phyloP scores from a whole-genome alignment of 2,329 filamentous ascomycete species.

The Tolypocladium endophyticum region DNA sequence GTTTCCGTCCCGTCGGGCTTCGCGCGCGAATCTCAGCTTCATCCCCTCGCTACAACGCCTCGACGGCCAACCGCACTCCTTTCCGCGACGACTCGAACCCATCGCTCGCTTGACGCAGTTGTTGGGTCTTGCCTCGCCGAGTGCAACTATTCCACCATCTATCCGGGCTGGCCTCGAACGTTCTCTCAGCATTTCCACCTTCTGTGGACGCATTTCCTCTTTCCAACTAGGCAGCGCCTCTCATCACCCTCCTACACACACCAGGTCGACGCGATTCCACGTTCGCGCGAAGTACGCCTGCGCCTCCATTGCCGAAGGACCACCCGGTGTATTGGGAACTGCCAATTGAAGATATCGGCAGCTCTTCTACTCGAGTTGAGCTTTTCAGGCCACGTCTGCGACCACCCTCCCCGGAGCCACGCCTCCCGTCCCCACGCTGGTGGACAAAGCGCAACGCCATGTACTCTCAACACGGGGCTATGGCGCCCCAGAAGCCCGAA shows the following conservation, averaged over 20 bases:
- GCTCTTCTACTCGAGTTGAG: background rate
- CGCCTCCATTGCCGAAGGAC: background rate
- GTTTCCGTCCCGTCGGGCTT: slow-evolving; percentile 13
- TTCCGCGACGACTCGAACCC: slow-evolving; percentile 15
- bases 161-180: slow-evolving; percentile 39
- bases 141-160: slow-evolving; percentile 16
- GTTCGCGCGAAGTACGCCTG: background rate
- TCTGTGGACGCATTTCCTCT: background rate
- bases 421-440: slow-evolving; percentile 3
- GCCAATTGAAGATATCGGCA: slow-evolving; percentile 5
- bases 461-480: slow-evolving; percentile 76
- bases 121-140: slow-evolving; percentile 21
- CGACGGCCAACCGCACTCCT: slow-evolving; percentile 26
- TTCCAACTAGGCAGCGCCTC: slow-evolving; percentile 24
- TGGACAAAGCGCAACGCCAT: slow-evolving; percentile 41
- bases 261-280: background rate
- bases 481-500: slow-evolving; percentile 94
- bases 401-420: background rate
- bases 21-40: slow-evolving; percentile 16
- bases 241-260: background rate
- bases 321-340: background rate
- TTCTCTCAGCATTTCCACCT: slow-evolving; percentile 14
- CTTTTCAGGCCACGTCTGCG: background rate
- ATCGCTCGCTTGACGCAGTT: slow-evolving; percentile 36
- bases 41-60: slow-evolving; percentile 22